A percentile compares a stretch with the other conserved stretches of the same genome.
phyloP scores from a whole-genome alignment of 306 rosid genomes.

The Quercus wislizeni region DNA sequence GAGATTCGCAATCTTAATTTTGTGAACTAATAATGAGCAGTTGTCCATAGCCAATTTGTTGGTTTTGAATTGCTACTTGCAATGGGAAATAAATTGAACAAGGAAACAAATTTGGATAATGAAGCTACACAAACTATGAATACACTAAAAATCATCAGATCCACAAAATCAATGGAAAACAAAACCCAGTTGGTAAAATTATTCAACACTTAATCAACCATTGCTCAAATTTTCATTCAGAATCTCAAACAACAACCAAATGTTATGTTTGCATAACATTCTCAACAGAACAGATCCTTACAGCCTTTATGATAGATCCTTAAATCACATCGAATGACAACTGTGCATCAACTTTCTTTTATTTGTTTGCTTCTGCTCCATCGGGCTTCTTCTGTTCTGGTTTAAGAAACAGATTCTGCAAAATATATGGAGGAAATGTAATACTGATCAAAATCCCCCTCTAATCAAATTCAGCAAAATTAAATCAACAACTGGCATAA shows the following conservation, averaged over 20 bases:
- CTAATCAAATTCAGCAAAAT: neutral
- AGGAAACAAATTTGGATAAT: too few relatives aligned
- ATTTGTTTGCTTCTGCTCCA: conserved; percentile 37
- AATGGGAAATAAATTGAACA: too few relatives aligned
- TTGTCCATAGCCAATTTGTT: too few relatives aligned
- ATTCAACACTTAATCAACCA: too few relatives aligned
- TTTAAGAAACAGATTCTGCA: conserved; percentile 68
- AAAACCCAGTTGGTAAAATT: too few relatives aligned
- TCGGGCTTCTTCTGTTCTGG: conserved; percentile 34
- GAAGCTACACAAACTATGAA: too few relatives aligned
- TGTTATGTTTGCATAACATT: neutral
- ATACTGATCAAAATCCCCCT: neutral
- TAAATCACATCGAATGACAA: neutral
- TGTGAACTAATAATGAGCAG: too few relatives aligned
- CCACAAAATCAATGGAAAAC: too few relatives aligned
- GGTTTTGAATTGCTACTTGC: too few relatives aligned
- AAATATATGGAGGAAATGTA: neutral
- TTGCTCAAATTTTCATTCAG: too few relatives aligned
- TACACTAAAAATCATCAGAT: too few relatives aligned
- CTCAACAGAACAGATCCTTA: neutral
- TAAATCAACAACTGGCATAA: neutral
- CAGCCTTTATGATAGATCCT: neutral
- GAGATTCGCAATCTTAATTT: too few relatives aligned
- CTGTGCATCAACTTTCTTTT: conserved; percentile 18
- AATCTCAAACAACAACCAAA: neutral